phyloP scores from a whole-genome alignment of 805 yeast genomes.

The Maudiozyma turicensis region DNA sequence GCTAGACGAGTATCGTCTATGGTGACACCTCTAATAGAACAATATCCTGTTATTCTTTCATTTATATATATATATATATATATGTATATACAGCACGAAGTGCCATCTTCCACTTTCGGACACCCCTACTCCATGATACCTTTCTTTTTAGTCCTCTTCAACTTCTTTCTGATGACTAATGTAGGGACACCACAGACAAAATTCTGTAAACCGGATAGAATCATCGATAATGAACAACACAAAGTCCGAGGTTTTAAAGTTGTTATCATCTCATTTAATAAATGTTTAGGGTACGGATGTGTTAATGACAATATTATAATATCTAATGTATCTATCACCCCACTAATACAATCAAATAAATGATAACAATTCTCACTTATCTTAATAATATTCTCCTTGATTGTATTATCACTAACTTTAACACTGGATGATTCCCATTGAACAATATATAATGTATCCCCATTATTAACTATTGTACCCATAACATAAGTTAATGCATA shows the following conservation, averaged over 20 bases:
- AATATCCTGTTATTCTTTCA: neutral
- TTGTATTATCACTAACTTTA: conserved; percentile 3
- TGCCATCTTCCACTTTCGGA: neutral
- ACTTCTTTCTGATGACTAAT: conserved; percentile 25
- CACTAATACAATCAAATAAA: conserved; percentile 23
- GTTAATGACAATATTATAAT: conserved; percentile 29
- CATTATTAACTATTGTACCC: conserved; percentile 76
- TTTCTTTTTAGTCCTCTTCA: conserved; percentile 21
- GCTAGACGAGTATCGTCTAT: too few relatives aligned
- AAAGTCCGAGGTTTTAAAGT: conserved; percentile 28
- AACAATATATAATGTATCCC: conserved; percentile 69
- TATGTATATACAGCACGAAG: neutral
- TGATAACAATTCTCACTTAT: conserved; percentile 15
- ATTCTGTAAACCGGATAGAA: conserved; percentile 20
- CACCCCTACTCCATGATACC: conserved; percentile 17
- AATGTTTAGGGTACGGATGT: conserved; percentile 33
- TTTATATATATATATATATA: neutral
- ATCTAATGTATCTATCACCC: conserved; percentile 19
- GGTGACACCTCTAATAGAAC: too few relatives aligned
- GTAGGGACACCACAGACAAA: conserved; percentile 28
- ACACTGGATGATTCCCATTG: conserved; percentile 18
- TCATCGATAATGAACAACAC: conserved; percentile 23
- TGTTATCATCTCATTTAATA: conserved; percentile 30
- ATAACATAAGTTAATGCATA: conserved; percentile 83
- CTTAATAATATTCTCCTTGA: conserved; percentile 11